Conservation (phyloP, 2,329 filamentous ascomycete genomes). For the Laburnicola sp. region DNA sequence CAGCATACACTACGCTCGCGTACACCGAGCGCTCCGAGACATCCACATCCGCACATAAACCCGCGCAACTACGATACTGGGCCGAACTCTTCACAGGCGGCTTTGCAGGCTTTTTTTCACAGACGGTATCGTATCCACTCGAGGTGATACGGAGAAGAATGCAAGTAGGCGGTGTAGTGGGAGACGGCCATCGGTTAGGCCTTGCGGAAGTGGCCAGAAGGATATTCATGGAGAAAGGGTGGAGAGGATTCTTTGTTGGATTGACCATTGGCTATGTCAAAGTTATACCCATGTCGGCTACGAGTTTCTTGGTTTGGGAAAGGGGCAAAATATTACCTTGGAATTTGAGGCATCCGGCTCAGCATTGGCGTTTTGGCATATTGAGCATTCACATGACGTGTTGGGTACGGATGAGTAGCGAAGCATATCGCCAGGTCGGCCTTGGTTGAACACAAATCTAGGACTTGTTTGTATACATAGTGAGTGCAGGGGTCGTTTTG, state of each 20-base stretch:
- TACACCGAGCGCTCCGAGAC: constrained; percentile 51
- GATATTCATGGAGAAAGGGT: constrained; percentile 75
- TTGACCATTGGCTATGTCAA: constrained; percentile 95
- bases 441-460: neutral
- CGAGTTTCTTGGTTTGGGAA: constrained; percentile 70
- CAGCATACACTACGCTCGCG: constrained; percentile 74
- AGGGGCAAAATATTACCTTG: constrained; percentile 63
- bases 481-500: neutral
- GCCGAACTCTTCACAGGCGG: constrained; percentile 86
- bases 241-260: constrained; percentile 86
- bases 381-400: neutral
- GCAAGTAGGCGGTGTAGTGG: constrained; percentile 94
- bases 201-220: constrained; percentile 76
- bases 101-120: constrained; percentile 82
- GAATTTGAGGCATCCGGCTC: constrained; percentile 43
- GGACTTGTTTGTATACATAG: neutral
- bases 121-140: constrained; percentile 90
- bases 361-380: constrained; percentile 9
- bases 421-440: neutral
- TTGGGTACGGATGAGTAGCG: neutral
- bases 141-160: constrained; percentile 91
- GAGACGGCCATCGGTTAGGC: constrained; percentile 77
- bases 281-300: constrained; percentile 84
- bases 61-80: constrained; percentile 76
- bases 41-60: constrained; percentile 55